Conservation (phyloP, 208 protist species). For the Kentomonas sorsogonicus region DNA sequence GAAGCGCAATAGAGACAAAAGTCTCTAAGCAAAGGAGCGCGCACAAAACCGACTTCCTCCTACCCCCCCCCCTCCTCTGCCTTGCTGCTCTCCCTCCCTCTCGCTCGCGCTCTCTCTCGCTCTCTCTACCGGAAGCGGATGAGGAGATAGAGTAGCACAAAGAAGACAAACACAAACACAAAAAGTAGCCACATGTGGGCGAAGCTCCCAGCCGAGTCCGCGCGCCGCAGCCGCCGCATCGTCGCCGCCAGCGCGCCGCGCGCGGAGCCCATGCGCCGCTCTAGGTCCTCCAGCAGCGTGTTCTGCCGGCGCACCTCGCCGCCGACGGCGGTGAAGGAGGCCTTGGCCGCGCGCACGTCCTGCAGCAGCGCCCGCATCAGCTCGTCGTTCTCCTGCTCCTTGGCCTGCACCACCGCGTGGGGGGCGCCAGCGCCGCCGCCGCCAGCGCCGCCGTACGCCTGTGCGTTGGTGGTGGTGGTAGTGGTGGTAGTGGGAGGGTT, state of each 20-base stretch:
- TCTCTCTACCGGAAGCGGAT: constrained; percentile 47
- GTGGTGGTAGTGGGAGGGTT: not conserved
- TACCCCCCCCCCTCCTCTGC: too few relatives aligned
- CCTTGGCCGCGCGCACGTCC: constrained; percentile 49
- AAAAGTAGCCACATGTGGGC: constrained; percentile 84
- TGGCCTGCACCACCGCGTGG: not conserved
- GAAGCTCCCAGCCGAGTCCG: constrained; percentile 29
- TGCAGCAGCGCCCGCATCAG: constrained; percentile 57
- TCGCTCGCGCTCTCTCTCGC: too few relatives aligned
- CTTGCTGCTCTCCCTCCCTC: too few relatives aligned
- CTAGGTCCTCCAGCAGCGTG: constrained; percentile 47
- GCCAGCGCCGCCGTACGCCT: not conserved
- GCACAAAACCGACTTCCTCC: too few relatives aligned
- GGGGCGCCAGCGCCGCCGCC: not conserved
- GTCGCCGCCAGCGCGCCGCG: constrained; percentile 35
- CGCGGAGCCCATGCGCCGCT: constrained; percentile 28
- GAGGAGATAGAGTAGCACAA: constrained; percentile 76
- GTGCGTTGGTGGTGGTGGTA: constrained; percentile 1
- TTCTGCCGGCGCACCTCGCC: constrained; percentile 71
- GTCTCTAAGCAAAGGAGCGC: constrained; percentile 4
- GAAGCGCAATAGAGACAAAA: not conserved
- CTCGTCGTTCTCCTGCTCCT: constrained; percentile 71
- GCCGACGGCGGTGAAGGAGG: constrained; percentile 42
- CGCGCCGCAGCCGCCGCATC: constrained; percentile 45
- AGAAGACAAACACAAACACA: constrained; percentile 66